A percentile compares a stretch with the other conserved stretches of the same genome.
Conservation (phyloP, 2,329 filamentous ascomycete species). For the Stachybotrys chlorohalonatus region DNA sequence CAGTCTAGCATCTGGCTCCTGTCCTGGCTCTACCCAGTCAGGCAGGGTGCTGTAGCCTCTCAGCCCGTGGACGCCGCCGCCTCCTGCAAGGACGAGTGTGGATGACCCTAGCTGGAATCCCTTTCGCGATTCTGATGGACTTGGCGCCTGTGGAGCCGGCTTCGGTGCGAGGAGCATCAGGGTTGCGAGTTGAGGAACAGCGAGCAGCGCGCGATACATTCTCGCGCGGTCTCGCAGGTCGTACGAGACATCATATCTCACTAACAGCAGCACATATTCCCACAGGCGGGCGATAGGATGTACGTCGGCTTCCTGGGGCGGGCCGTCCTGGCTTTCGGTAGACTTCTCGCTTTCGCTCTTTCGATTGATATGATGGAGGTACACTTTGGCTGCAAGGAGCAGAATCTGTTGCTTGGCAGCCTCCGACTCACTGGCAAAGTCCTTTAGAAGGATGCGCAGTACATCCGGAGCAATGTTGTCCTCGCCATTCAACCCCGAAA, state of each 20-base stretch:
- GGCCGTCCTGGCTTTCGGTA: slow-evolving; percentile 21
- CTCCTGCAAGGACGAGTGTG: slow-evolving; percentile 73
- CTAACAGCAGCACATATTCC: slow-evolving; percentile 75
- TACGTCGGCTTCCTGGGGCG: slow-evolving; percentile 20
- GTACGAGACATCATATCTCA: slow-evolving; percentile 89
- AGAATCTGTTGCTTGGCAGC: slow-evolving; percentile 86
- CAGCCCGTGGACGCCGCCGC: slow-evolving; percentile 63
- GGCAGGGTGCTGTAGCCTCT: slow-evolving; percentile 73
- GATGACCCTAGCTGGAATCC: slow-evolving; percentile 75
- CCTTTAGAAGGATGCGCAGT: slow-evolving; percentile 75
- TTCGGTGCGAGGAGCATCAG: slow-evolving; percentile 90
- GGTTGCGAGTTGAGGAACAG: slow-evolving; percentile 77
- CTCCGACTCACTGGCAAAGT: slow-evolving; percentile 77
- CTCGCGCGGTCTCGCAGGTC: slow-evolving; percentile 87
- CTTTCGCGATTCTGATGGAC: slow-evolving; percentile 75
- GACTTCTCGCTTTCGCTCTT: slow-evolving; percentile 35
- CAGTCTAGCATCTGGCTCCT: slow-evolving; percentile 69
- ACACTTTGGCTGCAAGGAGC: slow-evolving; percentile 90
- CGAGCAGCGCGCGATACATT: slow-evolving; percentile 77
- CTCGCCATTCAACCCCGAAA: slow-evolving; percentile 67
- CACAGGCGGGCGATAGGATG: slow-evolving; percentile 73
- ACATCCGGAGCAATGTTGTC: slow-evolving; percentile 93
- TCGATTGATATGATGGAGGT: slow-evolving; percentile 75
- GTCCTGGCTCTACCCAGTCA: slow-evolving; percentile 72
- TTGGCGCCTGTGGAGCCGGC: slow-evolving; percentile 82